Evolutionary conservation across 352 stramenopile species (phyloP), one percentile per base, ranked within the genome.

Genomic region (Globisporangium megalacanthum): DNA sequence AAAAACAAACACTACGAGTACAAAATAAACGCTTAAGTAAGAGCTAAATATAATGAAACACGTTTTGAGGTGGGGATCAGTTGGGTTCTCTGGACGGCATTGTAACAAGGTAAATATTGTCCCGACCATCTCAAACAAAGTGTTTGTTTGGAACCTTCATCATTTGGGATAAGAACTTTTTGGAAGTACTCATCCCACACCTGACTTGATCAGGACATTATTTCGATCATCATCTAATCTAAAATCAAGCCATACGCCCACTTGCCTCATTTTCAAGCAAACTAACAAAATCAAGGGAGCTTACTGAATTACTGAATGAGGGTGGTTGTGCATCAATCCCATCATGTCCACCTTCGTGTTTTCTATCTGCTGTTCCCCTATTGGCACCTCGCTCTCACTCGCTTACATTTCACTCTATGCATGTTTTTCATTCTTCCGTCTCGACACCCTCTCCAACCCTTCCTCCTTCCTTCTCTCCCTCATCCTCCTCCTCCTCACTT

Each of bases 151-250:
- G 68, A 73, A 73, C 66, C 58, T 68, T 73, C 66, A 73, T 73
- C 66, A 70, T 73, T 66, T 73, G 66, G 66, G 66, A 73, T 73
- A 64, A 73, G 66, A 73, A 73, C 66, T 73, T 70, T 66, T 55
- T 48, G 42, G 63, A 70, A 73, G 63, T 68, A 73, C 58, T 70
- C 70, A 66, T 73, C 66, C 66, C 66, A 73, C 66, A 73, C 66
- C 66, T 25, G 33, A 59, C n/a, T 49, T 45, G 0, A 7, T 13
- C 25, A 14, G 20, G 10, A 0, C 1, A 20, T 42, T 5, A 14
- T 13, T 42, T 6, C 11, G 1, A 25, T 4, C 4, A 14, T n/a
- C 41, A 15, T 37, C n/a, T 19, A 15, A 19, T n/a, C 39, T 45
- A 1, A 15, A 17, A 19, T 45, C 15, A n/a, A 45, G 17, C 39